Percentiles rank a stretch among this genome's conserved stretches.
phyloP scores from a whole-genome alignment of 805 yeast species.

The Candida xyloterini region DNA sequence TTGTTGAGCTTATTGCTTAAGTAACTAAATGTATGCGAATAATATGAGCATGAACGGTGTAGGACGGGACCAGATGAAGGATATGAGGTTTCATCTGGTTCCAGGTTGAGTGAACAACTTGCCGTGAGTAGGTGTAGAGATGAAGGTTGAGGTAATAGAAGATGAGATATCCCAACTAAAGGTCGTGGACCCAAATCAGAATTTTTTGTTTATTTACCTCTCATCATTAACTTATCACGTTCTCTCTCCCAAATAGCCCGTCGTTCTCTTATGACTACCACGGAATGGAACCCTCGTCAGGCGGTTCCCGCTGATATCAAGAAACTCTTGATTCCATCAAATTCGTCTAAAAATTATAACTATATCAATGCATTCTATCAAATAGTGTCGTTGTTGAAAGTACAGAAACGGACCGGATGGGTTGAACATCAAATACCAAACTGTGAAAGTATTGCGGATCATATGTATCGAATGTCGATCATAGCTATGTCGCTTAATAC shows the following conservation, averaged over 20 bases:
- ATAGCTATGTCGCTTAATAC: slow-evolving; percentile 65
- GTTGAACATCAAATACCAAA: slow-evolving; percentile 57
- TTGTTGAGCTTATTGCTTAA: slow-evolving; percentile 98
- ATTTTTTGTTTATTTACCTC: not conserved
- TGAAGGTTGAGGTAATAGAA: too few relatives aligned
- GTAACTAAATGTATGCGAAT: slow-evolving; percentile 16
- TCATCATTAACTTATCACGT: not conserved
- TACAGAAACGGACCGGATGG: slow-evolving; percentile 93
- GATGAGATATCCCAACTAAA: too few relatives aligned
- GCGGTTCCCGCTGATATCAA: slow-evolving; percentile 40
- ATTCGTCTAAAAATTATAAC: slow-evolving; percentile 19
- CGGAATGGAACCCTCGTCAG: slow-evolving; percentile 45
- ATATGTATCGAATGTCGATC: slow-evolving; percentile 92
- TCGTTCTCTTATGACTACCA: slow-evolving; percentile 15
- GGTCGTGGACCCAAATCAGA: too few relatives aligned
- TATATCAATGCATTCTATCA: slow-evolving; percentile 43
- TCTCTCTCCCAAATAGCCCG: not conserved
- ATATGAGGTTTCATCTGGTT: not conserved
- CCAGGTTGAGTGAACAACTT: too few relatives aligned
- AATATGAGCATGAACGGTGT: slow-evolving; percentile 8
- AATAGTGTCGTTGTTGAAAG: slow-evolving; percentile 67
- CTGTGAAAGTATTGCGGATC: slow-evolving; percentile 83
- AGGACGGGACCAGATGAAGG: not conserved
- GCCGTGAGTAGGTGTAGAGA: too few relatives aligned
- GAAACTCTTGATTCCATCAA: slow-evolving; percentile 26